These are phyloP conservation scores for Salinomyces thailandicus DNA, from an alignment of 2,329 filamentous ascomycete genomes.

Conservation along the genomic window DNA sequence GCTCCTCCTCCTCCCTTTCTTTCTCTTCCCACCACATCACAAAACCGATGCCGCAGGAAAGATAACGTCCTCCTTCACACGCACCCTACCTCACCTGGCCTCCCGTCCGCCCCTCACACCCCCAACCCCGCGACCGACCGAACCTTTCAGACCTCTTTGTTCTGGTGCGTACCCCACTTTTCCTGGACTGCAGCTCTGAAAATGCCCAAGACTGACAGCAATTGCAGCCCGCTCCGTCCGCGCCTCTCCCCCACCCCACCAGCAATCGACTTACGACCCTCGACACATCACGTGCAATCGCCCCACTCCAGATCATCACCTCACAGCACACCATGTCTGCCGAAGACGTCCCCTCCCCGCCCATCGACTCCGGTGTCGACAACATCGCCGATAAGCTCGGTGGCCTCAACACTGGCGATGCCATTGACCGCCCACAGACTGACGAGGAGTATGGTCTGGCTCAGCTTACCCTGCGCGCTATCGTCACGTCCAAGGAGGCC, in stretches of 20 bases:
- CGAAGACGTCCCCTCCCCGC: constrained; percentile 1
- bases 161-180: neutral
- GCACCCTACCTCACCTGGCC: neutral
- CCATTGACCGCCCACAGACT: constrained; percentile 63
- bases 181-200: neutral
- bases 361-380: constrained; percentile 25
- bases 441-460: constrained; percentile 94
- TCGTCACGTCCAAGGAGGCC: constrained; percentile 97
- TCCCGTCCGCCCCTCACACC: neutral
- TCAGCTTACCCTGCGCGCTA: constrained; percentile 87
- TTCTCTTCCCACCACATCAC: neutral
- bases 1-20: neutral
- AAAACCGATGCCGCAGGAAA: neutral
- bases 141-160: neutral
- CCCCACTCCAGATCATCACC: neutral
- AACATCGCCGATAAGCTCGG: constrained; percentile 33
- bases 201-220: too few relatives aligned
- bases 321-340: constrained; percentile 1
- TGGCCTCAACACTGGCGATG: constrained; percentile 39
- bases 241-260: neutral
- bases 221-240: too few relatives aligned
- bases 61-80: too few relatives aligned
- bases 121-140: neutral
- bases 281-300: neutral
- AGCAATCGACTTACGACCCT: neutral